A percentile compares a stretch with the other conserved stretches of the same genome.
Evolutionary conservation across 1,284 basidiomycete species (phyloP).

Genomic region (Ganoderma resinaceum): DNA sequence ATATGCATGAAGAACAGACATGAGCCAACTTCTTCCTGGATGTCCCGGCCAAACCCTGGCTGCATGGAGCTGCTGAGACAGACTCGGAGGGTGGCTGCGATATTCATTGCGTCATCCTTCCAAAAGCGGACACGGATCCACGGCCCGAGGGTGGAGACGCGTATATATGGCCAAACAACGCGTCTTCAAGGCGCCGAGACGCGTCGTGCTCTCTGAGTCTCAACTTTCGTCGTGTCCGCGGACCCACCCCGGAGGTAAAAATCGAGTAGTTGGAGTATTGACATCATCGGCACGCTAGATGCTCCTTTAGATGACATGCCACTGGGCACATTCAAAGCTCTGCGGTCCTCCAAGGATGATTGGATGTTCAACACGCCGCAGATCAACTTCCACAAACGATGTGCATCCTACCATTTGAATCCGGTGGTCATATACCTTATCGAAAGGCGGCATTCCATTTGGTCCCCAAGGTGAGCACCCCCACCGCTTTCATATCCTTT

Average conservation of each 20-base stretch:
- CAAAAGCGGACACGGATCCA: background rate
- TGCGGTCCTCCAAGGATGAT: no score
- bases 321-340: background rate
- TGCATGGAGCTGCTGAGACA: no score
- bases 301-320: background rate
- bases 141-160: background rate
- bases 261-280: background rate
- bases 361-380: background rate
- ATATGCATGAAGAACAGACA: background rate
- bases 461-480: background rate
- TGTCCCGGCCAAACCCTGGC: background rate
- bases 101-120: background rate
- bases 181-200: background rate
- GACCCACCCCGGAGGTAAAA: background rate
- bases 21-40: background rate
- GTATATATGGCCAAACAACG: conserved; percentile 13
- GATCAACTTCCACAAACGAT: background rate
- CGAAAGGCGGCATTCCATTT: background rate
- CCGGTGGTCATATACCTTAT: background rate
- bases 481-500: background rate
- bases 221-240: background rate
- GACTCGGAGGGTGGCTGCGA: background rate
- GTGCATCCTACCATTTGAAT: background rate
- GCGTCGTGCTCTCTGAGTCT: background rate
- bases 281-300: background rate